Base-by-base conservation (phyloP, 306 rosid species). In the Prunus campanulata region DNA sequence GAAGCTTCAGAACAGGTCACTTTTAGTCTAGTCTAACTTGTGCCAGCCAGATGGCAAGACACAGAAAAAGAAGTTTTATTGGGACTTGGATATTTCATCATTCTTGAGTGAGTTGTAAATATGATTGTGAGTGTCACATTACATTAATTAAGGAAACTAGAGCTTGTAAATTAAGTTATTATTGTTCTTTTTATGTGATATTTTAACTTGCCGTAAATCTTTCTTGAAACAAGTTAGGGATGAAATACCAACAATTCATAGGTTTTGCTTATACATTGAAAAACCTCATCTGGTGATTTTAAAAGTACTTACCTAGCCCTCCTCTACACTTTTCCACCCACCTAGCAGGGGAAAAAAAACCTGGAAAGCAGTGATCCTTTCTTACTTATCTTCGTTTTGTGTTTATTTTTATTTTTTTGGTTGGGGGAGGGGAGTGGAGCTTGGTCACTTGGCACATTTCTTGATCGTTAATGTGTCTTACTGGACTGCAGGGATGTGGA, bases 401-500 rank as follows among this genome's bases (percentile, higher is more conserved):
- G 14, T 32, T 27, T 27, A 27, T 27, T 9, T 24, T n/a, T 25
- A 62, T 18, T 12, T 49, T 20, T 74, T 25, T 0, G 39, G 19
- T 4, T 19, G 11, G 57, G 57, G 22, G 3, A 6, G 4, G 30
- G 32, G 35, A 62, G 18, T 15, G 32, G 24, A 11, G 22, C 19
- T 52, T 11, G 51, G 51, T 24, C 18, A 11, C 15, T 68, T 35
- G 32, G 35, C 18, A 74, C 71, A 49, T 66, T 25, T 74, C 20
- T 29, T 64, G 57, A 50, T 71, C 55, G 51, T 74, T 35, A 54
- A 14, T 32, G 18, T 76, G 25, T 24, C 12, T 59, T 63, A 54
- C 76, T 82, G 70, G 62, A 80, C 68, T 79, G 85, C 91, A 89
- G 94, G 81, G 91, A 91, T 44, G 91, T 85, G 70, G 87, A 83